phyloP scores from a whole-genome alignment of 2,329 filamentous ascomycete genomes.

The Pyrenophora graminea region DNA sequence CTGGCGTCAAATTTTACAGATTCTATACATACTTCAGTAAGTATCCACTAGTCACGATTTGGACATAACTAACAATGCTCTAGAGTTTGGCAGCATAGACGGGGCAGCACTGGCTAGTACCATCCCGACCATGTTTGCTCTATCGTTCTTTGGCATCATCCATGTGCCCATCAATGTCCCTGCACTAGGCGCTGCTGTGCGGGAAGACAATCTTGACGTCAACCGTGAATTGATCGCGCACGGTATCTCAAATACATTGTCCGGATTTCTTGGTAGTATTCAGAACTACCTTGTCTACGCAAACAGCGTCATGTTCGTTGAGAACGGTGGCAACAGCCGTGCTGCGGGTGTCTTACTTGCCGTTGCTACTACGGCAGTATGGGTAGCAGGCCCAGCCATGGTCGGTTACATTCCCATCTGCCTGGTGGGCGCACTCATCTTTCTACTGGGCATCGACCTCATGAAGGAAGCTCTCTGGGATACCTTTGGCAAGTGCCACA shows the following conservation, averaged over 20 bases:
- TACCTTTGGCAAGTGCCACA: constrained; percentile 84
- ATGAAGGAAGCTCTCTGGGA: constrained; percentile 85
- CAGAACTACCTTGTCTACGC: constrained; percentile 98
- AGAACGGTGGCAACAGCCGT: constrained; percentile 84
- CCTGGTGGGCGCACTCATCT: constrained; percentile 95
- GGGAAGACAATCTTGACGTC: constrained; percentile 89
- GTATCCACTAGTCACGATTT: constrained; percentile 33
- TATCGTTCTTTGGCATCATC: constrained; percentile 96
- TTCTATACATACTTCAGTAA: constrained; percentile 95
- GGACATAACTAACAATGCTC: constrained; percentile 7
- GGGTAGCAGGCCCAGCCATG: constrained; percentile 82
- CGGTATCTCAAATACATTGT: constrained; percentile 89
- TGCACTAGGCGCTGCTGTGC: constrained; percentile 84
- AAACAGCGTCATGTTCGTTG: constrained; percentile 96
- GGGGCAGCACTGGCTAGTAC: constrained; percentile 83
- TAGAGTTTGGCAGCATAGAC: constrained; percentile 79
- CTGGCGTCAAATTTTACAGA: constrained; percentile 91
- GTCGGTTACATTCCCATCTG: constrained; percentile 96
- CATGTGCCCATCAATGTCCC: constrained; percentile 99
- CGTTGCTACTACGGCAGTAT: constrained; percentile 74
- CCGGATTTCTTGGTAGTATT: constrained; percentile 84
- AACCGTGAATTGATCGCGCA: constrained; percentile 91
- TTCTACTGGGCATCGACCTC: constrained; percentile 90
- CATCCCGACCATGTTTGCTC: constrained; percentile 90
- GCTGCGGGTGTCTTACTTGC: constrained; percentile 87